phyloP scores from a whole-genome alignment of 805 yeast genomes.

The Saccharomyces jurei region DNA sequence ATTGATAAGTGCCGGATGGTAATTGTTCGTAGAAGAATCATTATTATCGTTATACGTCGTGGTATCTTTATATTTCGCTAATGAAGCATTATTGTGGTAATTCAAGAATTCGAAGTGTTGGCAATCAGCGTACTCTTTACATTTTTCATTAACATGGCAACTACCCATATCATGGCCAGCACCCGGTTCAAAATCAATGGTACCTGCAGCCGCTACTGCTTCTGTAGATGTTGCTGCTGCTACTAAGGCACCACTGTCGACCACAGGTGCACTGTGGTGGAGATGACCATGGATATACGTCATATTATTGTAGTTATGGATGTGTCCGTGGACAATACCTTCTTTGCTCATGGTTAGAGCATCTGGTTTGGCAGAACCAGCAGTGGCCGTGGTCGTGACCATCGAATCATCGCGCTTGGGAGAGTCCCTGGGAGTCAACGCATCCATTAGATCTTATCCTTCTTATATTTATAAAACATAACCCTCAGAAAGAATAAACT shows the following conservation, averaged over 20 bases:
- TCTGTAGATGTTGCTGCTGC: no score
- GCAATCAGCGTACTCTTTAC: constrained; percentile 27
- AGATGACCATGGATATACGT: constrained; percentile 65
- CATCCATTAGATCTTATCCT: not conserved
- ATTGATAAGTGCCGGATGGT: not conserved
- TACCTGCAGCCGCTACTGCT: not conserved
- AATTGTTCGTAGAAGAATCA: not conserved
- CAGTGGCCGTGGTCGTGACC: not conserved
- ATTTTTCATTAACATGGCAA: constrained; percentile 2
- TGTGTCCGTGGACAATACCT: constrained; percentile 62
- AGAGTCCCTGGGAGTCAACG: not conserved
- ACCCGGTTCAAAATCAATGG: not conserved
- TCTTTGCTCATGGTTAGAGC: constrained; percentile 17
- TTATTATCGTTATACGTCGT: not conserved
- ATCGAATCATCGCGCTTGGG: not conserved
- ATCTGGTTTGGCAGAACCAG: not conserved
- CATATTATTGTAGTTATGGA: constrained; percentile 52
- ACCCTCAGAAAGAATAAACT: not conserved
- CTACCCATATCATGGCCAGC: not conserved
- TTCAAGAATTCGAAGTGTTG: constrained; percentile 38
- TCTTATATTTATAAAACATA: not conserved
- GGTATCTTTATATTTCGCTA: not conserved
- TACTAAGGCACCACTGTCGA: not conserved
- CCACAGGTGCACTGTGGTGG: constrained; percentile 31
- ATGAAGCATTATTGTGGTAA: constrained; percentile 21